Evolutionary conservation across 805 yeast genomes (phyloP), one percentile per base, ranked within the genome.

Genomic region (Ogataea degrootiae): DNA sequence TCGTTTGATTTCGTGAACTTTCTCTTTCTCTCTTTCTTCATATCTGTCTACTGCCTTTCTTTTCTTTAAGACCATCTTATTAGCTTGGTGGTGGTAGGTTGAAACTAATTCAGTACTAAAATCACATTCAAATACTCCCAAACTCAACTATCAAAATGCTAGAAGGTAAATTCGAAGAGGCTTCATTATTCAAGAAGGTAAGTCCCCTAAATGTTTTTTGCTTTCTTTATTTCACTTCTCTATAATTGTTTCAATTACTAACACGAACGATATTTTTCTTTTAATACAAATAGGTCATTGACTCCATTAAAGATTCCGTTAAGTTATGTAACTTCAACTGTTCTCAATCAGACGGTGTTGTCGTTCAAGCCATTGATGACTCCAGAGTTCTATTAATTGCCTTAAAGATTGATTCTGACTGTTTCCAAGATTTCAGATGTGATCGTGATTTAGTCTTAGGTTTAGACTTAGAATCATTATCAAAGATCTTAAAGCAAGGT

Each of bases 341-440:
- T 73, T 82, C 95, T n/a, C 94, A 87, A 67, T 79, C 82, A 53
- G 57, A 60, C 21, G 99, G 99, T 57, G 85, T 94, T 61, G 85
- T 95, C 11, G 92, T 95, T 21, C 98, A 94, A 74, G 98, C 99
- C 26, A 94, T 94, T 57, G 99, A 94, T 70, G 95, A 90, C 66
- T 90, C 99, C 26, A 88, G 97, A 76, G 97, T 94, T 49, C 79
- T 91, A 54, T 77, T 94, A 55, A 96, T 92, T 37, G 86, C 96
- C 19, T 74, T 94, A 53, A 80, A 87, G 58, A 85, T 94, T 56
- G 96, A 95, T 49, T 81, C 83, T 53, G 91, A 87, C 51, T 91
- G 96, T 12, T 94, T 94, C 73, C 76, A 81, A 51, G 92, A 86
- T 58, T 94, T 87, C 75, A 85, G 99, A 76, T 91, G 98, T 71